Base-by-base conservation (phyloP, 495 filamentous ascomycete species). In the Penicillium egyptiacum region DNA sequence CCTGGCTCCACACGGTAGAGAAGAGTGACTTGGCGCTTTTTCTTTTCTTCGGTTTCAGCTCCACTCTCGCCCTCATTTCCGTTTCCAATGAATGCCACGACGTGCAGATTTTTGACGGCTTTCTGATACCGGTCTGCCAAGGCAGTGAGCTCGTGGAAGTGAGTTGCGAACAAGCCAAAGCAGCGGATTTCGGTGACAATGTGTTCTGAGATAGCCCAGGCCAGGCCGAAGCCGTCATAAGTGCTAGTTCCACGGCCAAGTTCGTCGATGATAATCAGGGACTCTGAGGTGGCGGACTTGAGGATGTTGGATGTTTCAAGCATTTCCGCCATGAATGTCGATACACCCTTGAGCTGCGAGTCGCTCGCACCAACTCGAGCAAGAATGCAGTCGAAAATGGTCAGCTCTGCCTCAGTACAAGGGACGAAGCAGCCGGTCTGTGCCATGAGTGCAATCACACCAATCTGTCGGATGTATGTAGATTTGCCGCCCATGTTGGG, bases 241-340 rank as follows among this genome's bases (percentile, higher is more conserved):
- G 95, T 99, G 58, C 91, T 96, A 1, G 94, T 99, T 50, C 94
- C 94, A 55, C 94, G 89, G 26, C 94, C 94, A n/a, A 99, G 85
- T 74, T 99, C 94, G 74, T 99, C 95, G 64, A 98, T 96, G 73
- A 99, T 96, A 69, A 99, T 96, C 50, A 99, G 80, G 5, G 88
- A 92, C 64, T 98, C 94, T 8, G 86, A 86, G 2, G 94, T 98
- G 4, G 94, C 94, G 5, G 89, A 92, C 74, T 98, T 98, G 67
- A 99, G 88, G 59, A 99, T 99, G 65, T 96, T 97, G 55, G 94
- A 90, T 0, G 94, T 99, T 68, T 99, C 94, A 25, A 99, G 82
- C 94, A 99, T 99, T 76, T 99, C 94, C 0, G 95, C 95, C 95
- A 99, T 99, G 79, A 99, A 99, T 0, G 94, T 99, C 40, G 91